Conservation (phyloP, 768 basidiomycete species). For the Lentinus brumalis region DNA sequence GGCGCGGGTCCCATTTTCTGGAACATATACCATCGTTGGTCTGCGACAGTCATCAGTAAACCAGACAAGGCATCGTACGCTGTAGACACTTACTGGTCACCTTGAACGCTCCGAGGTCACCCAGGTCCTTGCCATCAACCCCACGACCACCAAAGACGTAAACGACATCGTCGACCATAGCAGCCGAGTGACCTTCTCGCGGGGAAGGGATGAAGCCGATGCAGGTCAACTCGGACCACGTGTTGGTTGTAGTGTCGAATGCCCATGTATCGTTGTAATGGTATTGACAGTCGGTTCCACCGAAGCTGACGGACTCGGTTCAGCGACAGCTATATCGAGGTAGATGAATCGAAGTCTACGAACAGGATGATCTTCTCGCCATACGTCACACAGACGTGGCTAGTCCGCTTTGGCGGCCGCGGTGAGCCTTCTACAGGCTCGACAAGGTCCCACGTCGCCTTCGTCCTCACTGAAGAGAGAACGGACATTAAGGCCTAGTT, state of each 20-base stretch:
- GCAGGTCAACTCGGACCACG: conserved; percentile 91
- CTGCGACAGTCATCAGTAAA: conserved; percentile 41
- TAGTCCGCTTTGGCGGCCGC: conserved; percentile 81
- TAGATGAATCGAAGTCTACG: conserved; percentile 26
- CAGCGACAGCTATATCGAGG: not conserved
- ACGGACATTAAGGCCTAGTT: not conserved
- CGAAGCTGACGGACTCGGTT: conserved; percentile 63
- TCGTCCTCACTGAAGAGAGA: conserved; percentile 66
- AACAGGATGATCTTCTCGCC: conserved; percentile 86
- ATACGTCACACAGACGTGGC: conserved; percentile 84
- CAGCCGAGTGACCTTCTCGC: conserved; percentile 94
- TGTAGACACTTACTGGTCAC: conserved; percentile 75
- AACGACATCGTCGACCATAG: conserved; percentile 95
- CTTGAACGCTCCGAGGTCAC: conserved; percentile 95
- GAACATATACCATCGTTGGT: conserved; percentile 99
- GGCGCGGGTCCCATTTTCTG: conserved; percentile 99
- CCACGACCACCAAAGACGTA: conserved; percentile 98
- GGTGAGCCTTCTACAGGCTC: conserved; percentile 59
- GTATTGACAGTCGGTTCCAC: conserved; percentile 97
- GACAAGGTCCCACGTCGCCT: conserved; percentile 80
- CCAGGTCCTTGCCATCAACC: conserved; percentile 94
- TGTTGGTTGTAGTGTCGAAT: conserved; percentile 77
- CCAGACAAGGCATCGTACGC: not conserved
- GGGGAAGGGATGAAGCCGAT: conserved; percentile 97
- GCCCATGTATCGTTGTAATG: conserved; percentile 99